Evolutionary conservation across 345 rosid species (phyloP).

Genomic region (Limnanthes douglasii): DNA sequence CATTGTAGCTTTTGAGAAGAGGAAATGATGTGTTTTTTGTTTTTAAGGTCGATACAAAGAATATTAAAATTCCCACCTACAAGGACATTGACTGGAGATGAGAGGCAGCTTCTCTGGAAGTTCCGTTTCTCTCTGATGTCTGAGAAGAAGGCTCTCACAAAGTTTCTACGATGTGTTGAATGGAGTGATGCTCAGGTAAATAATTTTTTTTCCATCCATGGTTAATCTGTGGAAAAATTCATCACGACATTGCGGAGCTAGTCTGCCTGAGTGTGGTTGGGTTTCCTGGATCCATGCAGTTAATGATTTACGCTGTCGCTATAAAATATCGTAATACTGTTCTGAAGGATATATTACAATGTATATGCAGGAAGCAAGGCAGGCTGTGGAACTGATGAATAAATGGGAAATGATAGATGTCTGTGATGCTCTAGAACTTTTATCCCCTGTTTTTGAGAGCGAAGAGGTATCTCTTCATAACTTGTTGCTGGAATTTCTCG

Average conservation of each 20-base stretch:
- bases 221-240: neutral
- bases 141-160: conserved; percentile 94
- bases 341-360: no score
- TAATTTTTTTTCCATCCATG: conserved; percentile 4
- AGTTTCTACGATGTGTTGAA: conserved; percentile 89
- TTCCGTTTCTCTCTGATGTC: conserved; percentile 89
- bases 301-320: conserved; percentile 1
- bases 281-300: neutral
- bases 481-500: neutral
- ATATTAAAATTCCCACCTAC: conserved; percentile 91
- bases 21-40: conserved; percentile 5
- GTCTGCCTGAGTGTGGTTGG: neutral
- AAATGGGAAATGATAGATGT: conserved; percentile 93
- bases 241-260: neutral
- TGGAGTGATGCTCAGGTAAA: conserved; percentile 97
- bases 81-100: conserved; percentile 82
- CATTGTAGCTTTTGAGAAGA: conserved; percentile 5
- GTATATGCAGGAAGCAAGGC: conserved; percentile 83
- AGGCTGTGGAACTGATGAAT: conserved; percentile 80
- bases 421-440: conserved; percentile 86
- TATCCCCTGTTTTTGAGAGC: conserved; percentile 88
- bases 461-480: conserved; percentile 52
- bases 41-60: conserved; percentile 59
- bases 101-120: conserved; percentile 96
- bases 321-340: conserved; percentile 5